Evolutionary conservation across 2,329 filamentous ascomycete genomes (phyloP), one percentile per base, ranked within the genome.

Genomic region (Fusarium cicatricum): DNA sequence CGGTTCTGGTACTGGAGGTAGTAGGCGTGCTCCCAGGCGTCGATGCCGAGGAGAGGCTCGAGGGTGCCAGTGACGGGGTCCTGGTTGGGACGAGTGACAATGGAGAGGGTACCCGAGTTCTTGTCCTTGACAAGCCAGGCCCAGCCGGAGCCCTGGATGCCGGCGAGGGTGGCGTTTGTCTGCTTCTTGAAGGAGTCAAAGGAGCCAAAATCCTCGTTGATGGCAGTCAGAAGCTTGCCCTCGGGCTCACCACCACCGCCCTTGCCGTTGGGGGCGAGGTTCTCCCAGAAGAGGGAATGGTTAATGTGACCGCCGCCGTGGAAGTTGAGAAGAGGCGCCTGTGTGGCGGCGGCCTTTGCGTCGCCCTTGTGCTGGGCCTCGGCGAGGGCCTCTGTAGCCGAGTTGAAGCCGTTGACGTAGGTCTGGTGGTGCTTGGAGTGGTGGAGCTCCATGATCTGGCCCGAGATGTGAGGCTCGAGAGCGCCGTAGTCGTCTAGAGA

Each of bases 21-120:
- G 82, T 96, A 96, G 46, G 92, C 92, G 78, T 97, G 92, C 83
- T 97, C 92, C 92, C 92, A 97, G 49, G 92, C 93, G 80, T 97
- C 93, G 70, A 97, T 89, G 52, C 93, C 93, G 40, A 97, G 80
- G 42, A 97, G 81, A 32, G 93, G 93, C 70, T 87, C 83, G 74
- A 90, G 91, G 74, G 90, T 90, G 43, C 92, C 92, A 12, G 92
- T 85, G 26, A 97, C 90, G 21, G 93, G 90, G 75, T 96, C 92
- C 80, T 96, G 92, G 82, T 96, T 96, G 78, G 90, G 81, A 82
- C 92, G 78, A 45, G 91, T 90, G 68, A 85, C 85, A 65, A 91
- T 81, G 60, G 80, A 76, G 43, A 91, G 79, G 50, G 80, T 82
- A 37, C 85, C 87, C 3, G 82, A 85, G 29, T 79, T 78, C 66